Evolutionary conservation across 2,329 filamentous ascomycete genomes (phyloP).

Genomic region (Fusarium sterilihyphosum): DNA sequence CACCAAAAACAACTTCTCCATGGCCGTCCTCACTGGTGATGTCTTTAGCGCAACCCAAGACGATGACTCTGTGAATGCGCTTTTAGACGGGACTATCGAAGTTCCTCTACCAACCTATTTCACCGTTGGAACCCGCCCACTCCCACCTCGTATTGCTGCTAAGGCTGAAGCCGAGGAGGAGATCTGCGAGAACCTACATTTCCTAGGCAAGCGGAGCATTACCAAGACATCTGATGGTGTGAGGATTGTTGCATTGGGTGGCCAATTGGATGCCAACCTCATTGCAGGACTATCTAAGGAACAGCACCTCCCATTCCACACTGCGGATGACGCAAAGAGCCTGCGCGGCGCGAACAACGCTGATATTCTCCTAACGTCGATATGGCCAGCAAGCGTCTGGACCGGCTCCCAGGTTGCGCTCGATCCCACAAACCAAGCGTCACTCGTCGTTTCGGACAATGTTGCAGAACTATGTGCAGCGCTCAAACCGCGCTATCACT

Average conservation of each 20-base stretch:
- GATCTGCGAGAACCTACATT: constrained; percentile 91
- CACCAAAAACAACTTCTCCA: constrained; percentile 85
- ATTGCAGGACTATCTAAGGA: constrained; percentile 73
- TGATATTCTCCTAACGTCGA: constrained; percentile 86
- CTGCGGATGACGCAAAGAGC: constrained; percentile 77
- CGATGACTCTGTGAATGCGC: constrained; percentile 65
- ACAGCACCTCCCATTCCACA: constrained; percentile 81
- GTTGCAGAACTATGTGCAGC: constrained; percentile 81
- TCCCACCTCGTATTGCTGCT: constrained; percentile 76
- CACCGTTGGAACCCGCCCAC: constrained; percentile 76
- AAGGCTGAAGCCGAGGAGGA: constrained; percentile 78
- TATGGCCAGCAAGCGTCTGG: constrained; percentile 83
- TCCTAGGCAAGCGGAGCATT: constrained; percentile 85
- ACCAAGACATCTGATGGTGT: constrained; percentile 92
- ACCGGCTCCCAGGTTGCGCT: constrained; percentile 72
- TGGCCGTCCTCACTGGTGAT: constrained; percentile 86
- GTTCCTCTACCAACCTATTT: constrained; percentile 92
- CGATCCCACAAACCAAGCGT: constrained; percentile 60
- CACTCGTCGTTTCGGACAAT: constrained; percentile 67
- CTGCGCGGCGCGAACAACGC: constrained; percentile 80
- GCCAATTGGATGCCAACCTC: constrained; percentile 70
- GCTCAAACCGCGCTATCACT: constrained; percentile 92
- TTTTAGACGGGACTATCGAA: constrained; percentile 77
- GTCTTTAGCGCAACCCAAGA: constrained; percentile 75
- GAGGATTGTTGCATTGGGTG: constrained; percentile 87